Conservation (phyloP, 2,329 filamentous ascomycete species). For the Dactylellina haptotyla region DNA sequence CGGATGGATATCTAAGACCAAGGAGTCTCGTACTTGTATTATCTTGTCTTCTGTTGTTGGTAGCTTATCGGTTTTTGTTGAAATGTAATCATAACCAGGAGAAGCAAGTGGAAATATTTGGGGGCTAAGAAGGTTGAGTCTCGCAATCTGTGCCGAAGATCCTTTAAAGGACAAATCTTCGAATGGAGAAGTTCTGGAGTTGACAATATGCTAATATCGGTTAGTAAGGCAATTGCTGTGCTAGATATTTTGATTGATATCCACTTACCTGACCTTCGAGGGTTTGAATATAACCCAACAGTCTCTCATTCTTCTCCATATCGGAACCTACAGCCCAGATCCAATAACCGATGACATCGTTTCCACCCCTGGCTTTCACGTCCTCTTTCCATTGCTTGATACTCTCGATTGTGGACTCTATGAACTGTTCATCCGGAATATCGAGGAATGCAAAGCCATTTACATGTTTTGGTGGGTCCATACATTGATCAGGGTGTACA, state of each 20-base stretch:
- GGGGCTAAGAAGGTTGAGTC: constrained; percentile 77
- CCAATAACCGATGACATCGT: constrained; percentile 73
- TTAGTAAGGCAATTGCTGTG: background rate
- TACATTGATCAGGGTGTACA: constrained; percentile 86
- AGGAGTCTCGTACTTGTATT: constrained; percentile 21
- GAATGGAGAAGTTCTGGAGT: constrained; percentile 76
- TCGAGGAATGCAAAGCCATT: constrained; percentile 83
- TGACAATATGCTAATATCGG: constrained; percentile 74
- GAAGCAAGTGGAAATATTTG: constrained; percentile 75
- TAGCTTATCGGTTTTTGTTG: constrained; percentile 65
- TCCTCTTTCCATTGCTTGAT: constrained; percentile 77
- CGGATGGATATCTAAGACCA: constrained; percentile 41
- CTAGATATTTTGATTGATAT: constrained; percentile 64
- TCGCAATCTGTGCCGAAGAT: constrained; percentile 72
- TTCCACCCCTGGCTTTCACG: constrained; percentile 71
- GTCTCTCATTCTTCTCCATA: constrained; percentile 70
- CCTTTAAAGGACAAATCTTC: constrained; percentile 79
- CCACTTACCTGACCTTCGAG: constrained; percentile 61
- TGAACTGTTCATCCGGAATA: constrained; percentile 75
- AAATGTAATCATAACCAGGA: constrained; percentile 63
- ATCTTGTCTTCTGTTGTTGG: constrained; percentile 27
- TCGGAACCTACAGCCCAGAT: constrained; percentile 80
- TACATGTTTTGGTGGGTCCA: constrained; percentile 74
- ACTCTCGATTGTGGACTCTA: constrained; percentile 65
- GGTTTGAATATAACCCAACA: constrained; percentile 75